phyloP scores from a whole-genome alignment of 1,284 basidiomycete genomes.

The Jaminaea rosea region DNA sequence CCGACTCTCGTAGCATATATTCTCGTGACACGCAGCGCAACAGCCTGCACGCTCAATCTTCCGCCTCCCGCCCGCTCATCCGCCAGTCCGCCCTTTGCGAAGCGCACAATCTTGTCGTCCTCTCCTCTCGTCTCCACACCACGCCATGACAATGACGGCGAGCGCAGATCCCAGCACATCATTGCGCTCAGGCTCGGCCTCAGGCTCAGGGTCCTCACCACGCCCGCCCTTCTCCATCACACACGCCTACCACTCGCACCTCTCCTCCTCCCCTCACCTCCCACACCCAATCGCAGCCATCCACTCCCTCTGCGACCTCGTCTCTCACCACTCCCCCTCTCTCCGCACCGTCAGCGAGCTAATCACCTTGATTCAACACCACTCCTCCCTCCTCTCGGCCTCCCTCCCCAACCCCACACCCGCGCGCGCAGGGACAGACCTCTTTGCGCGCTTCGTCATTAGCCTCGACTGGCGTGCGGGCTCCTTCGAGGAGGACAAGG shows the following conservation, averaged over 20 bases:
- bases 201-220: too few relatives aligned
- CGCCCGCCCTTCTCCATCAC: slow-evolving; percentile 32
- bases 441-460: slow-evolving; percentile 80
- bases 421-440: slow-evolving; percentile 76
- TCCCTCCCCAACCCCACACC: slow-evolving; percentile 70
- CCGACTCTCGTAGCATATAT: too few relatives aligned
- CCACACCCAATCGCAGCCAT: slow-evolving; percentile 82
- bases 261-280: slow-evolving; percentile 52
- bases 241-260: slow-evolving; percentile 24
- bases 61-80: too few relatives aligned
- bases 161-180: too few relatives aligned
- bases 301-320: slow-evolving; percentile 66
- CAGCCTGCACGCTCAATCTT: too few relatives aligned
- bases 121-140: too few relatives aligned
- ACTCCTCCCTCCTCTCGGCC: slow-evolving; percentile 60
- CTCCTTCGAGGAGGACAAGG: slow-evolving; percentile 73
- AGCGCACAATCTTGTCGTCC: too few relatives aligned
- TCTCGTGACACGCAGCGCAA: too few relatives aligned
- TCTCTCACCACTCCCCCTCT: slow-evolving; percentile 61
- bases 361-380: slow-evolving; percentile 68
- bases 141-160: too few relatives aligned
- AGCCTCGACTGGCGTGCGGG: slow-evolving; percentile 68
- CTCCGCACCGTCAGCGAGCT: slow-evolving; percentile 72
- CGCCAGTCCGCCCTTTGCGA: too few relatives aligned
- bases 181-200: too few relatives aligned